Percentiles rank a stretch among this genome's conserved stretches.
These are phyloP conservation scores for Debaryomyces sp. DNA, from an alignment of 1,139 yeast species.

Conservation along the genomic window DNA sequence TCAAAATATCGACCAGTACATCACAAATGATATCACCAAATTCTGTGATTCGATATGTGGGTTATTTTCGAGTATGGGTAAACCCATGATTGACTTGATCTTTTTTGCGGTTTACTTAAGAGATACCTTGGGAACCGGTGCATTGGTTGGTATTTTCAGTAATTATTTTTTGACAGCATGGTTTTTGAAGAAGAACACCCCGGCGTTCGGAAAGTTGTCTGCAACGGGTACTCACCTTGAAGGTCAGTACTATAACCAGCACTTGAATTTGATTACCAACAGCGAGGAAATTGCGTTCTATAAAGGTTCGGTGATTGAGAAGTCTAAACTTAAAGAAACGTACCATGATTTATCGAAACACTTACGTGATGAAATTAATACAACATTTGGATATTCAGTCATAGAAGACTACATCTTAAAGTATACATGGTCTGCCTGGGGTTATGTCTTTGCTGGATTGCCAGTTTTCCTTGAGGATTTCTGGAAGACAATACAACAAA, in stretches of 20 bases:
- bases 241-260: slow-evolving; percentile 88
- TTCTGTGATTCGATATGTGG: slow-evolving; percentile 85
- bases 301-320: slow-evolving; percentile 86
- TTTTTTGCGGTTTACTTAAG: slow-evolving; percentile 84
- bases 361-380: slow-evolving; percentile 51
- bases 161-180: slow-evolving; percentile 84
- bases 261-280: slow-evolving; percentile 80
- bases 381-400: slow-evolving; percentile 61
- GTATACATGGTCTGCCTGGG: slow-evolving; percentile 94
- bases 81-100: slow-evolving; percentile 86
- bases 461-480: slow-evolving; percentile 67
- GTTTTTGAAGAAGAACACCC: slow-evolving; percentile 72
- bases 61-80: slow-evolving; percentile 85
- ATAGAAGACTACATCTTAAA: slow-evolving; percentile 87
- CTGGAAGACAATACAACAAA: slow-evolving; percentile 46
- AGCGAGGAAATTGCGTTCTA: slow-evolving; percentile 95
- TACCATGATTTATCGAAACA: slow-evolving; percentile 57
- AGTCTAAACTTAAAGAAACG: slow-evolving; percentile 61
- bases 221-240: slow-evolving; percentile 77
- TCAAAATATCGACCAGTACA: slow-evolving; percentile 70
- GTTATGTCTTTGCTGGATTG: slow-evolving; percentile 84
- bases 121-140: slow-evolving; percentile 83
- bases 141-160: slow-evolving; percentile 77
- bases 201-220: slow-evolving; percentile 81
- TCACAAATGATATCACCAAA: slow-evolving; percentile 81